Evolutionary conservation across 768 basidiomycete species (phyloP).

Genomic region (Lentinula lateritia): DNA sequence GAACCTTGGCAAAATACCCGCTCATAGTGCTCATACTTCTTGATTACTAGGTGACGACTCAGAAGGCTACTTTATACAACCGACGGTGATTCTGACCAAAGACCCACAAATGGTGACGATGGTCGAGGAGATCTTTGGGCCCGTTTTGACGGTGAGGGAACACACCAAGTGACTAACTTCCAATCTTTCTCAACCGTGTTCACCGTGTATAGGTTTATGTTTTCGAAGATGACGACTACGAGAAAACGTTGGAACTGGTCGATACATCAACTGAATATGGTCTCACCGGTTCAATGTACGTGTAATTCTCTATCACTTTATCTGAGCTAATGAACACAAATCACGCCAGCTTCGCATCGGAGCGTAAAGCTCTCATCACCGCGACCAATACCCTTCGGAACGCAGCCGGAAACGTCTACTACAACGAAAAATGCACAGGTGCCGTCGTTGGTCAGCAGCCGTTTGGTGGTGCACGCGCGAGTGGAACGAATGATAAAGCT

Average conservation of each 20-base stretch:
- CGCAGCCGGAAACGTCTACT: slow-evolving; percentile 94
- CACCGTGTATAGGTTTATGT: slow-evolving; percentile 62
- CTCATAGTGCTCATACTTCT: background rate
- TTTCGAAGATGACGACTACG: slow-evolving; percentile 82
- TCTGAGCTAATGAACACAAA: background rate
- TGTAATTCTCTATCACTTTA: slow-evolving; percentile 8
- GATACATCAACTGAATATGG: slow-evolving; percentile 85
- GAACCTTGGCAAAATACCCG: background rate
- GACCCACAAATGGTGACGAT: slow-evolving; percentile 88
- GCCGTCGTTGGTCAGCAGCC: slow-evolving; percentile 98
- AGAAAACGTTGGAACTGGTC: slow-evolving; percentile 82
- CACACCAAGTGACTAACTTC: background rate
- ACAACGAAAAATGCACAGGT: slow-evolving; percentile 97
- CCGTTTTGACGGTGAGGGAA: slow-evolving; percentile 73
- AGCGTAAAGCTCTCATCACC: slow-evolving; percentile 72
- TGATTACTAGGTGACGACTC: slow-evolving; percentile 66
- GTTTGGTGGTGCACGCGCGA: slow-evolving; percentile 89
- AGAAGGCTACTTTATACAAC: slow-evolving; percentile 89
- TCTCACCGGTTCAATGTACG: slow-evolving; percentile 91
- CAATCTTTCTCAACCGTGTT: background rate
- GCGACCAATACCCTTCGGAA: slow-evolving; percentile 84
- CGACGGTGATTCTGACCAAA: slow-evolving; percentile 89
- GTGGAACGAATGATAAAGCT: slow-evolving; percentile 98
- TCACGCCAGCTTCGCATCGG: slow-evolving; percentile 69
- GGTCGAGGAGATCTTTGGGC: slow-evolving; percentile 95